Base-by-base conservation (phyloP, 2,329 filamentous ascomycete genomes). In the Ceratocystis alfenasii region DNA sequence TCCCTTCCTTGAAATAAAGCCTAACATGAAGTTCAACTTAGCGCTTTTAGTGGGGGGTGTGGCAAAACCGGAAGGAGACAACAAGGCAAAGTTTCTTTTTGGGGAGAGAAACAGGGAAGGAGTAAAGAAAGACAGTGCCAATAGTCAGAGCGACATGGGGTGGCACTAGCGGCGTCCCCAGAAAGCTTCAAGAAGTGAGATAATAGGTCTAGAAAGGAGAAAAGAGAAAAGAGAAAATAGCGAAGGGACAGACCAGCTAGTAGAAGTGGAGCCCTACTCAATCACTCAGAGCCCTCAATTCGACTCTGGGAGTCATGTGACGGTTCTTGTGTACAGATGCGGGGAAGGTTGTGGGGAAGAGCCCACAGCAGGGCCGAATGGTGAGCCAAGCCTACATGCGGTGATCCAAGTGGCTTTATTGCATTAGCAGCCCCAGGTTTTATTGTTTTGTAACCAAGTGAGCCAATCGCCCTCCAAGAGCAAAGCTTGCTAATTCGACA, bases 321-420 rank as follows among this genome's bases (percentile, higher is more conserved):
- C 55, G 55, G 55, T 59, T 59, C 48, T 25, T 53, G 48, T 53
- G 48, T 36, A 36, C 28, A 59, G 25, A 59, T 59, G 55, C 30
- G 55, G 55, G 53, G 55, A 22, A 59, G 22, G 25, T 6, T 59
- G 28, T 28, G 55, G 55, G 33, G 55, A 59, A 59, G 55, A 33
- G 15, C 55, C 55, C 55, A 30, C 25, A 59, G 55, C 55, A 59
- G 55, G 55, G 55, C 55, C 55, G 28, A 59, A 36, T 59, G 55
- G 55, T 30, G 30, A 17, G 17, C 55, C 30, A 50, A n/a, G 22
- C 22, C 12, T 8, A 50, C 22, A 2, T 15, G 22, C 22, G 46
- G 22, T 50, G 15, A 50, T 20, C 7, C 46, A 20, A 20, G 22
- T 50, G 15, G n/a, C 46, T 50, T 25, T 50, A 22, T 50, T 50